phyloP scores from a whole-genome alignment of 768 basidiomycete species.

The Phylloporus sp. region DNA sequence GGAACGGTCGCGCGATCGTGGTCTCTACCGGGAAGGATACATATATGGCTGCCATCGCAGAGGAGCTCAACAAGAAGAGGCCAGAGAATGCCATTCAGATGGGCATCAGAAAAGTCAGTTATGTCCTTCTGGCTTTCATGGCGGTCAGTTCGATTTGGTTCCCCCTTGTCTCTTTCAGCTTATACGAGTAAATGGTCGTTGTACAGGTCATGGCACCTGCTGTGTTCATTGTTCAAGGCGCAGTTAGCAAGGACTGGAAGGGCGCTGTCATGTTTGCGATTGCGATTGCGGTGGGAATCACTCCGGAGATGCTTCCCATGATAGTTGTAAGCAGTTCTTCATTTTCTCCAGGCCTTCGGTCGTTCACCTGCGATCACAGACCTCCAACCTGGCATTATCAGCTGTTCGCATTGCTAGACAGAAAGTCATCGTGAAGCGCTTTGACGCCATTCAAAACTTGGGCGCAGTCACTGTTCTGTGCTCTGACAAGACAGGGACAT shows the following conservation, averaged over 20 bases:
- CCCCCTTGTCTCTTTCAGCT: neutral
- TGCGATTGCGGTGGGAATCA: conserved; percentile 29
- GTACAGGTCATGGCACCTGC: conserved; percentile 28
- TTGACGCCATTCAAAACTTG: conserved; percentile 61
- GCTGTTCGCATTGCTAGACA: conserved; percentile 52
- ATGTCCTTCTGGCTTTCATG: conserved; percentile 31
- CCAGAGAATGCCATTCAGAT: conserved; percentile 33
- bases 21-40: conserved; percentile 31
- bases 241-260: conserved; percentile 31
- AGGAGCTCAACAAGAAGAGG: conserved; percentile 29
- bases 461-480: conserved; percentile 53
- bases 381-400: conserved; percentile 57
- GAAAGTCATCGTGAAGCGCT: conserved; percentile 58
- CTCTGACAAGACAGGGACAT: conserved; percentile 66
- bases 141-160: conserved; percentile 13
- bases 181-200: neutral
- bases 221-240: conserved; percentile 30
- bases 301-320: conserved; percentile 33
- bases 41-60: conserved; percentile 34
- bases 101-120: conserved; percentile 33
- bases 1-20: conserved; percentile 30
- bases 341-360: neutral
- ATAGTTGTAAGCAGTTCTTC: conserved; percentile 24
- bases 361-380: conserved; percentile 39
- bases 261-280: conserved; percentile 31